Evolutionary conservation across 2,329 filamentous ascomycete species (phyloP), one percentile per base, ranked within the genome.

Genomic region (Eurotiales sp.): DNA sequence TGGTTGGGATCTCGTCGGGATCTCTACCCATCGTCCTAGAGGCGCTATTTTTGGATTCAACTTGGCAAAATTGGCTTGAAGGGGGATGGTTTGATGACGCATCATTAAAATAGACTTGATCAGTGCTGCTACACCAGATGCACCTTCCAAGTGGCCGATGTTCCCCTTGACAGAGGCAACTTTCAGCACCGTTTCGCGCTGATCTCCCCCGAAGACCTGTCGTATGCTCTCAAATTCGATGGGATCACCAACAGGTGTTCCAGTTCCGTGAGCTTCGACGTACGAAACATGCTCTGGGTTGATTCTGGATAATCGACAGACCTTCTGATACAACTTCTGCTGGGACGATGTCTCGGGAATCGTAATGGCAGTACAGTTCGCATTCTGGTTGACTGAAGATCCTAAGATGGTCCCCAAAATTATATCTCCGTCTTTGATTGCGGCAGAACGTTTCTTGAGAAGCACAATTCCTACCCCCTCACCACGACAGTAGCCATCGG

Each of bases 391-490:
- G 11, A 65, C 53, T 14, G 50, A 61, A 4, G 61, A 61, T 10
- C 55, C 60, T 6, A 64, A 58, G 14, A 70, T 63, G 6, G 64
- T 56, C 22, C 63, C 64, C 22, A 72, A 61, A 37, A 78, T 70
- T 2, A 64, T 55, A 48, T 77, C 73, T 1, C 67, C 67, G 53
- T 77, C 72, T 0, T 40, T 58, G 2, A 82, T 45, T 0, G 81
- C 81, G 1, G 69, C 59, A 2, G 58, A 62, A 0, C 82, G 58
- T 1, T 61, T 66, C 60, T 83, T 83, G 0, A 84, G 53, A 0
- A 82, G 62, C 0, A 83, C 55, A 0, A 68, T 61, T 0, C 71
- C 72, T 12, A 78, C 62, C 2, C 78, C 78, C 46, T 83, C 80
- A 7, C 74, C 77, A 1, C 77, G 69, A 25, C 69, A 77, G 59